These are phyloP conservation scores for Penicillium turbatum DNA, from an alignment of 495 filamentous ascomycete genomes.

Conservation along the genomic window DNA sequence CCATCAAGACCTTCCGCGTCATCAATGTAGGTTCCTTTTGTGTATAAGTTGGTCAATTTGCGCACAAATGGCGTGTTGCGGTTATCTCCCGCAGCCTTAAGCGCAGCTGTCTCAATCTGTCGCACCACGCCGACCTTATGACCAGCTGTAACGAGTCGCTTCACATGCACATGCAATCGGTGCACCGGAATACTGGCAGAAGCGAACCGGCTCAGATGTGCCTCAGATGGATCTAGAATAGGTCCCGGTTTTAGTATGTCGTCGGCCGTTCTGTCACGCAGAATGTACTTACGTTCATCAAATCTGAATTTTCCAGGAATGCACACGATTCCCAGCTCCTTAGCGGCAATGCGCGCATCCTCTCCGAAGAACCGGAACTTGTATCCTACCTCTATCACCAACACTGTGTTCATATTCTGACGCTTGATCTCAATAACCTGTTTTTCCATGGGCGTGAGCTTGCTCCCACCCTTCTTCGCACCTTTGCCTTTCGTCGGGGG, in stretches of 20 bases:
- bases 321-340: conserved; percentile 91
- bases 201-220: conserved; percentile 87
- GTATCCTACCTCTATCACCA: conserved; percentile 94
- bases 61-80: conserved; percentile 87
- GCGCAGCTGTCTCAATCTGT: conserved; percentile 95
- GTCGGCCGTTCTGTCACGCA: background rate
- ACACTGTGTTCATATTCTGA: conserved; percentile 80
- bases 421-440: conserved; percentile 92
- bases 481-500: conserved; percentile 51
- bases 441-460: conserved; percentile 91
- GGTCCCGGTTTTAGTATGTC: background rate
- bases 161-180: conserved; percentile 89
- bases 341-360: conserved; percentile 84
- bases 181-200: conserved; percentile 95
- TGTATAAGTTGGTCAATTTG: conserved; percentile 94
- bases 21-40: conserved; percentile 97
- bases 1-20: conserved; percentile 78
- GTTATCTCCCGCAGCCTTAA: conserved; percentile 96
- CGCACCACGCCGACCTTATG: conserved; percentile 96
- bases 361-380: conserved; percentile 99
- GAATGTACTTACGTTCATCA: conserved; percentile 66
- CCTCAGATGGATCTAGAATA: conserved; percentile 70
- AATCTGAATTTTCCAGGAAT: conserved; percentile 94
- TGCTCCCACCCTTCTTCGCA: conserved; percentile 61
- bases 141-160: conserved; percentile 84